A percentile compares a stretch with the other conserved stretches of the same genome.
Evolutionary conservation across 345 rosid species (phyloP).

Genomic region (Barbarea vulgaris): DNA sequence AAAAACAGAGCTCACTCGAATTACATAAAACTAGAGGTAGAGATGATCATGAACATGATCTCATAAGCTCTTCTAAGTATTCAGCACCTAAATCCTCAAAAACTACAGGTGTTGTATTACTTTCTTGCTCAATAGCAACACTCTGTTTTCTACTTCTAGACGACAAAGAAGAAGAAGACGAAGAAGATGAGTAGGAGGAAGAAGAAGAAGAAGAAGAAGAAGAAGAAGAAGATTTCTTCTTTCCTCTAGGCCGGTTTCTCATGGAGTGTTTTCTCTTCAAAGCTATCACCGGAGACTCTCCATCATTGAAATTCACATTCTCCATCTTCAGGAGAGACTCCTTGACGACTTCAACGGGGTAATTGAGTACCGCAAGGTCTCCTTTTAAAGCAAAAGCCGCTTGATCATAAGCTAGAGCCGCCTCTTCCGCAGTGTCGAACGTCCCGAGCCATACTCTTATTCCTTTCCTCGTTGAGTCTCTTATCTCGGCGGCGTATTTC

Average conservation of each 20-base stretch:
- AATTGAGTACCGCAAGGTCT: conserved; percentile 58
- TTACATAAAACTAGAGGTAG: background rate
- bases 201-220: conserved; percentile 16
- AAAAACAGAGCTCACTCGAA: conserved; percentile 30
- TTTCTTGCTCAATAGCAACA: conserved; percentile 30
- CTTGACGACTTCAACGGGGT: conserved; percentile 46
- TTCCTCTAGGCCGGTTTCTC: conserved; percentile 45
- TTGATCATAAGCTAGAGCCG: conserved; percentile 79
- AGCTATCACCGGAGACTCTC: conserved; percentile 67
- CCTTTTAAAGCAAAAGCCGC: conserved; percentile 71
- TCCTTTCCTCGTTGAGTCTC: conserved; percentile 68
- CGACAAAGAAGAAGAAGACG: background rate
- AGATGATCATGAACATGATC: conserved; percentile 45
- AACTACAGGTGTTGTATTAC: conserved; percentile 45
- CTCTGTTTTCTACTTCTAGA: conserved; percentile 33
- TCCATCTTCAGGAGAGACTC: conserved; percentile 59
- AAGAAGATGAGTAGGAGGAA: background rate
- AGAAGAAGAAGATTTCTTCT: conserved; percentile 41
- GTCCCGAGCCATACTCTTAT: conserved; percentile 81
- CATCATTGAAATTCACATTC: conserved; percentile 44
- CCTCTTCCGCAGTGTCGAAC: conserved; percentile 68
- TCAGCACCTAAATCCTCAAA: conserved; percentile 73
- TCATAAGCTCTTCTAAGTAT: conserved; percentile 68
- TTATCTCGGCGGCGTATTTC: conserved; percentile 74
- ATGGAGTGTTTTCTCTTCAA: conserved; percentile 61